Conservation (phyloP, 257 asterid genomes). For the Gynochthodes officinalis region DNA sequence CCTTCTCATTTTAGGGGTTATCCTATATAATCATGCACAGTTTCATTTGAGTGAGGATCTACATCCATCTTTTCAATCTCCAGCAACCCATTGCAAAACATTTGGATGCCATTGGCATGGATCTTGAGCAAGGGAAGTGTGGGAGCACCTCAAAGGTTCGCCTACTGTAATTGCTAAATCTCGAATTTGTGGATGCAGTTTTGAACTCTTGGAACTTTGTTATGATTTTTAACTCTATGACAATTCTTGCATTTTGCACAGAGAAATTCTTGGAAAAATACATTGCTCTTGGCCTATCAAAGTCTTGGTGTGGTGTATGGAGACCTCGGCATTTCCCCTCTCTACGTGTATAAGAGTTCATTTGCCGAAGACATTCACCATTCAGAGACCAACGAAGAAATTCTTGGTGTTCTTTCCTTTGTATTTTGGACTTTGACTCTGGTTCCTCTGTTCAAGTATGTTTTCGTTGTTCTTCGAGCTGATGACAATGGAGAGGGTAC, state of each 20-base stretch:
- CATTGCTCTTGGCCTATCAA: conserved; percentile 84
- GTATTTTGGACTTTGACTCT: conserved; percentile 94
- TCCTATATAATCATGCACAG: conserved; percentile 15
- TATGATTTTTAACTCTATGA: not conserved
- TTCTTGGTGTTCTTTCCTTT: conserved; percentile 86
- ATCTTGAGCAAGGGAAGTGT: conserved; percentile 59
- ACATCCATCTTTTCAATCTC: conserved; percentile 17
- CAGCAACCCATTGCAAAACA: conserved; percentile 18
- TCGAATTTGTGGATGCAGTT: not conserved
- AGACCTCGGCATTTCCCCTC: conserved; percentile 94
- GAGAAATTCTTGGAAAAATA: conserved; percentile 78
- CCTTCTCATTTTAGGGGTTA: conserved; percentile 22
- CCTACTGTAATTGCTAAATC: conserved; percentile 12
- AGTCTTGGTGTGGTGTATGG: conserved; percentile 98
- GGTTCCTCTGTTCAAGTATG: conserved; percentile 88
- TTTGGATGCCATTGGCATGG: conserved; percentile 41
- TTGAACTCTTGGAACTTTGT: not conserved
- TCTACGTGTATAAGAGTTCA: conserved; percentile 93
- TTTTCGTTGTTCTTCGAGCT: conserved; percentile 82
- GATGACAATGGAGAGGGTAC: conserved; percentile 97
- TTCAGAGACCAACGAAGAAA: conserved; percentile 91
- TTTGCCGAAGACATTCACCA: conserved; percentile 97
- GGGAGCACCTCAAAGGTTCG: conserved; percentile 67
- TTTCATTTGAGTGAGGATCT: conserved; percentile 33
- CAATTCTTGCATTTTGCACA: conserved; percentile 19